Percentiles rank a stretch among this genome's conserved stretches.
Evolutionary conservation across 192 early-diverging fungal genomes (phyloP).

Genomic region (Backusella morwellensis): DNA sequence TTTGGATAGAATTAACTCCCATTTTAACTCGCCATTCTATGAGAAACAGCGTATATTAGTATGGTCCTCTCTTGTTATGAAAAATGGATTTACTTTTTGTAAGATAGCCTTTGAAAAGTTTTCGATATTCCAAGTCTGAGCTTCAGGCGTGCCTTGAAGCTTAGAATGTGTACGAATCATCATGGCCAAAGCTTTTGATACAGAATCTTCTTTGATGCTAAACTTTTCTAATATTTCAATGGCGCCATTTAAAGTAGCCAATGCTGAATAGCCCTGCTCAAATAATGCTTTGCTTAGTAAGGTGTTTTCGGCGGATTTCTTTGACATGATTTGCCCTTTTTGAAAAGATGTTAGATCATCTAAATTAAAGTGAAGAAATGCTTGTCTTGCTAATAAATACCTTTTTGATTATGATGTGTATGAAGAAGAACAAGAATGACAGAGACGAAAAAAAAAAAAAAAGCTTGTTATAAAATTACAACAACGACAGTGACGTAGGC

Average conservation of each 20-base stretch:
- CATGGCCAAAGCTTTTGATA: slow-evolving; percentile 61
- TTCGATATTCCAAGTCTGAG: slow-evolving; percentile 36
- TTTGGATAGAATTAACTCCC: slow-evolving; percentile 55
- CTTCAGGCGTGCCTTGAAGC: slow-evolving; percentile 23
- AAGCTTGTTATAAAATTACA: not conserved
- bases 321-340: slow-evolving; percentile 4
- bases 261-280: slow-evolving; percentile 14
- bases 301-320: slow-evolving; percentile 9
- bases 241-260: slow-evolving; percentile 6
- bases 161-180: slow-evolving; percentile 50
- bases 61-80: no score
- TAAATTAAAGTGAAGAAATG: not conserved
- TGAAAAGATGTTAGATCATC: not conserved
- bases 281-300: slow-evolving; percentile 11
- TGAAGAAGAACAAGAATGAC: not conserved
- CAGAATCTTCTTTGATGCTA: slow-evolving; percentile 37
- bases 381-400: not conserved
- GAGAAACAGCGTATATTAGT: no score
- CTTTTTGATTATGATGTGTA: not conserved
- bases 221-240: slow-evolving; percentile 8
- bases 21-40: slow-evolving; percentile 56
- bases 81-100: slow-evolving; percentile 19
- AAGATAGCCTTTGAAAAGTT: slow-evolving; percentile 25
- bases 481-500: no score
- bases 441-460: not conserved